phyloP scores from a whole-genome alignment of 305 asterid species.

The Rubia peregrina region DNA sequence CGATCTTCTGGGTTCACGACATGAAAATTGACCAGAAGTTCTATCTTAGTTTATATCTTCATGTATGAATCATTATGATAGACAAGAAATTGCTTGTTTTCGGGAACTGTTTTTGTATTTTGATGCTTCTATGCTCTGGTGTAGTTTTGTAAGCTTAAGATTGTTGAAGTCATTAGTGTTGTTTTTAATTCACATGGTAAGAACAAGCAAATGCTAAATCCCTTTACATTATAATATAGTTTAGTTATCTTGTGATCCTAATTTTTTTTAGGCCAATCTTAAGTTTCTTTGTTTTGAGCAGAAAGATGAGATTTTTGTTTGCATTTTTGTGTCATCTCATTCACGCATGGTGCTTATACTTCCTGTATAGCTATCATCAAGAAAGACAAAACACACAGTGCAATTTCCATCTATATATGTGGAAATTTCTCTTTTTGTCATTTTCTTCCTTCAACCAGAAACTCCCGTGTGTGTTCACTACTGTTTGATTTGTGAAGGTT shows the following conservation, averaged over 20 bases:
- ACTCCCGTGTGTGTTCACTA: neutral
- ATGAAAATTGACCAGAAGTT: neutral
- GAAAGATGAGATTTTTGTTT: neutral
- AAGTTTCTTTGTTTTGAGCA: neutral
- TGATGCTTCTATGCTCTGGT: neutral
- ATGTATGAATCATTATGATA: neutral
- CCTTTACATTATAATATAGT: neutral
- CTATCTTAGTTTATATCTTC: neutral
- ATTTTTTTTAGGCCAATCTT: neutral
- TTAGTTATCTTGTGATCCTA: neutral
- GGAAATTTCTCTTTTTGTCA: neutral
- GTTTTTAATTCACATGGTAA: neutral
- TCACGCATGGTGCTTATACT: neutral
- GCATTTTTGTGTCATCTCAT: neutral
- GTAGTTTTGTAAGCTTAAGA: neutral
- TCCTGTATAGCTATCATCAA: conserved; percentile 2
- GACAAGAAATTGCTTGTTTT: neutral
- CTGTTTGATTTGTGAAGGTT: conserved; percentile 39
- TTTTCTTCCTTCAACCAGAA: neutral
- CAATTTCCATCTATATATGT: neutral
- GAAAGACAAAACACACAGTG: neutral
- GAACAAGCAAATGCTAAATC: neutral
- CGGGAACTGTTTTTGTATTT: neutral
- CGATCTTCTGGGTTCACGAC: neutral
- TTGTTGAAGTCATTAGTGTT: neutral